Evolutionary conservation across 192 early-diverging fungal genomes (phyloP).

Genomic region (Oehlia diaphana): DNA sequence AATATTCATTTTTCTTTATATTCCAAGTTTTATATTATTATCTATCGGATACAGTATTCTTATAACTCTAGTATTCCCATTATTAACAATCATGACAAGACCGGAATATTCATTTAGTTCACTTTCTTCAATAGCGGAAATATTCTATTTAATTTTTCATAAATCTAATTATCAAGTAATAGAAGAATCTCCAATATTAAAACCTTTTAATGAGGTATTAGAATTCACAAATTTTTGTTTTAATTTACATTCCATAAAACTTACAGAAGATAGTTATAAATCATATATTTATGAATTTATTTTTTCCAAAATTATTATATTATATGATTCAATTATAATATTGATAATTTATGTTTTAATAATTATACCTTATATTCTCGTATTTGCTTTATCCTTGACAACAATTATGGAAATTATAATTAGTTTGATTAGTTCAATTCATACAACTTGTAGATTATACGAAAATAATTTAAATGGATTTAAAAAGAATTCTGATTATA

Average conservation of each 20-base stretch:
- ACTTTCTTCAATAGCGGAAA: neutral
- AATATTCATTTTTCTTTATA: neutral
- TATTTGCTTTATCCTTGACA: neutral
- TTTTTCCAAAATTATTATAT: neutral
- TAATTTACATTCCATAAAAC: neutral
- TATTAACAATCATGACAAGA: neutral
- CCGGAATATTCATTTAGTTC: neutral
- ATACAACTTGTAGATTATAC: too few relatives aligned
- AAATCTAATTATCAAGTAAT: neutral
- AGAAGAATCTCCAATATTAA: neutral
- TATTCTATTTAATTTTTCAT: neutral
- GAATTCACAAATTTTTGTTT: neutral
- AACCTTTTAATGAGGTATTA: neutral
- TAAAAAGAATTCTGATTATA: too few relatives aligned
- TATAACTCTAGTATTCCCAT: neutral
- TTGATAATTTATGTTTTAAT: neutral
- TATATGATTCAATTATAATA: neutral
- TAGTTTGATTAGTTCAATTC: too few relatives aligned
- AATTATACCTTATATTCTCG: neutral
- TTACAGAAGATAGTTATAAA: neutral
- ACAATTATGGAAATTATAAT: neutral
- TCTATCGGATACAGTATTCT: neutral
- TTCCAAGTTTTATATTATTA: neutral
- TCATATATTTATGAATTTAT: neutral
- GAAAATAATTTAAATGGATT: too few relatives aligned